Evolutionary conservation across 352 stramenopile genomes (phyloP), one percentile per base, ranked within the genome.

Genomic region (Phytophthora crassamura): DNA sequence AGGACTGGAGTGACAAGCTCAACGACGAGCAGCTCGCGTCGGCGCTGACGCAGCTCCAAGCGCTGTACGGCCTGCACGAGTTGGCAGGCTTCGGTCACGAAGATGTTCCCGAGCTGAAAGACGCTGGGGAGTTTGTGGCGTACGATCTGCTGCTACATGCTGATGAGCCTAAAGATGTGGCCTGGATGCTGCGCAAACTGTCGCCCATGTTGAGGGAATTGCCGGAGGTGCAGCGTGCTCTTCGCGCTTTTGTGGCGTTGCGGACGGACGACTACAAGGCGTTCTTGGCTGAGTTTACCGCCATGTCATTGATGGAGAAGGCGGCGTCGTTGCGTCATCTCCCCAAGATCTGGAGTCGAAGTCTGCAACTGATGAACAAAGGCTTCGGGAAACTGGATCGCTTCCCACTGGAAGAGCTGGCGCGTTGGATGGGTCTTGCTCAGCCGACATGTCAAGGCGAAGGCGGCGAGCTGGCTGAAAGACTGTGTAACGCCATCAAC

Each of bases 11-110:
- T 48, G 80, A 91, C 57, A 78, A 74, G 34, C 65, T 93, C 9
- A 88, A 93, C 50, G 73, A 89, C 52, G 74, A 93, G 41, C 84
- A 93, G 56, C 67, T 93, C 25, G 66, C 63, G 30, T 93, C 84
- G 4, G 82, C 84, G 16, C 54, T 93, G 15, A 72, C 75, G 1
- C 72, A 89, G 48, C 64, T 93, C 3, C 75, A 84, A 28, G 65
- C 43, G 33, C 67, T 87, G 38, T 87, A 80, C 40, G 49, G 46
- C 5, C 42, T 50, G 34, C 47, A 69, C 18, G 48, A 69, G 4
- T 28, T 77, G 2, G 40, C 51, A 10, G 51, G 63, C 6, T 56
- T 50, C 25, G 43, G 43, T 14, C 33, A 41, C 10, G 35, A 61
- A 14, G 57, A 62, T 18, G 41, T 52, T 8, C 47, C 49, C 4